Evolutionary conservation across 768 basidiomycete species (phyloP), one percentile per base, ranked within the genome.

Genomic region (Kwoniella bestiolae): DNA sequence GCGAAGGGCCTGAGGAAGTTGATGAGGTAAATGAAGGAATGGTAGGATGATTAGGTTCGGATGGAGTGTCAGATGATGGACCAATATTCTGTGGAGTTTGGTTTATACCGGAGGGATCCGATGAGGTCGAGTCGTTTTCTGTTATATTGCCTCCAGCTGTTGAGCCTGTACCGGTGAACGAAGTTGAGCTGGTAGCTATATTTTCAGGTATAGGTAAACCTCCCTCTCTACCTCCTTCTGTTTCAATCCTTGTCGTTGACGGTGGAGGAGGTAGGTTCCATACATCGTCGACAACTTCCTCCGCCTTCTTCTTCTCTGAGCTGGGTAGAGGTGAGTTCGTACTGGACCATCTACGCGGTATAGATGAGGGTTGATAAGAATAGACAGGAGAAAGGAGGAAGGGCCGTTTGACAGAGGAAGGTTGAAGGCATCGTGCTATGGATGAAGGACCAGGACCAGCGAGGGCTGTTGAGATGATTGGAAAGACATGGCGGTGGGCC

Each of bases 141-240:
- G 26, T 0, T 34, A 16, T 34, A 5, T 56, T n/a, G 25, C 35
- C 29, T 5, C 12, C n/a, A 12, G 32, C n/a, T 34, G 53, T 45
- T 6, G 56, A 46, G 6, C 52, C 52, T 34, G 52, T 55, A 28
- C 38, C 38, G 0, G 35, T 29, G 23, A 29, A 47, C 6, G 45
- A 59, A 8, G 44, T 59, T 9, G 57, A 47, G 12, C 9, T 12
- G 14, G 46, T 46, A 11, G 50, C 53, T 49, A 46, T 35, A 35
- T 56, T 50, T 6, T 38, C 62, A 12, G 62, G 62, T n/a, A 56
- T 56, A n/a, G 62, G 62, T 25, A 63, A 31, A 38, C 47, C 60
- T 26, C 49, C 38, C 18, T 50, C 35, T 25, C 29, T 14, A 11
- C 23, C 23, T 8, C 28, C 16, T 9, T 16, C n/a, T 50, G 21